A percentile compares a stretch with the other conserved stretches of the same genome.
Evolutionary conservation across 2,329 filamentous ascomycete genomes (phyloP).

Genomic region (Bipolaris victoriae): DNA sequence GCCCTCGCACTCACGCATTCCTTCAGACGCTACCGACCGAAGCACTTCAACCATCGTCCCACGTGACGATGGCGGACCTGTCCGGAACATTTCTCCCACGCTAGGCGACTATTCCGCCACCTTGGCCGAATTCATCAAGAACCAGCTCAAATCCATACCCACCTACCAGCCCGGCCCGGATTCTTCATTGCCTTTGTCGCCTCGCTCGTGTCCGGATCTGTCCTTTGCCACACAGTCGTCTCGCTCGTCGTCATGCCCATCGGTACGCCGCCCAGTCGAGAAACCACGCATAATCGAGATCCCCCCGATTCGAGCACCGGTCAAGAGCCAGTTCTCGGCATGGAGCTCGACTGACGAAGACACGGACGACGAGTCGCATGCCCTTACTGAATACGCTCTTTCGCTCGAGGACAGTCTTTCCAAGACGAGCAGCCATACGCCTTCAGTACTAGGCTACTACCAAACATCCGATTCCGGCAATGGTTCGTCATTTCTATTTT

Average conservation of each 20-base stretch:
- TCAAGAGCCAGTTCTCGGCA: conserved; percentile 45
- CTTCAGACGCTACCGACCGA: conserved; percentile 40
- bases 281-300: conserved; percentile 38
- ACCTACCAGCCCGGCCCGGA: conserved; percentile 31
- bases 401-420: conserved; percentile 10
- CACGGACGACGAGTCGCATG: conserved; percentile 33
- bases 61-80: conserved; percentile 13
- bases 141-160: conserved; percentile 43
- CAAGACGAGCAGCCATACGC: conserved; percentile 32
- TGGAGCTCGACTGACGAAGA: conserved; percentile 49
- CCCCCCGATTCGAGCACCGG: conserved; percentile 40
- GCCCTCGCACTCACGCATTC: conserved; percentile 32
- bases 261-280: conserved; percentile 24
- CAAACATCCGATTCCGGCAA: conserved; percentile 25
- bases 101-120: conserved; percentile 46
- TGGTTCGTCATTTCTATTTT: conserved; percentile 39
- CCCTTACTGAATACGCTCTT: conserved; percentile 21
- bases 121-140: conserved; percentile 46
- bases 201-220: conserved; percentile 43
- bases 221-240: conserved; percentile 27
- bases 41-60: conserved; percentile 40
- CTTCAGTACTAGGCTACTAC: conserved; percentile 43
- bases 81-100: conserved; percentile 13
- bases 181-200: conserved; percentile 32
- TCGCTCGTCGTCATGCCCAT: conserved; percentile 27